Evolutionary conservation across 2,329 filamentous ascomycete species (phyloP), one percentile per base, ranked within the genome.

Genomic region (Exophiala aquamarina): DNA sequence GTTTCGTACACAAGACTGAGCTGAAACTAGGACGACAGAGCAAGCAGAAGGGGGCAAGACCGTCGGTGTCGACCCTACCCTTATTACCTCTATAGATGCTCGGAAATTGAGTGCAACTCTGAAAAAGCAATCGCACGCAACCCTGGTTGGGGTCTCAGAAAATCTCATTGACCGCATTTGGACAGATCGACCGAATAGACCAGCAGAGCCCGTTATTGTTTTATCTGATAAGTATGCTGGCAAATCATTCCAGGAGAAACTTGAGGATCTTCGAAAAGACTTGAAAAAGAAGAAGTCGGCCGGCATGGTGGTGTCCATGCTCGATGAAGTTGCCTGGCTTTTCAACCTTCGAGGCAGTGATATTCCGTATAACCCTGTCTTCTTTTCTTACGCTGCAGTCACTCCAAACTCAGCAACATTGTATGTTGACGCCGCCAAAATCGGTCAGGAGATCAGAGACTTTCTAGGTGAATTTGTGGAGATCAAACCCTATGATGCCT

Each of bases 281-380:
- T 73, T 98, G 13, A 84, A 88, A 52, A 95, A 93, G 75, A 94
- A 88, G 71, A 93, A 93, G 64, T 86, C 84, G 4, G 79, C 84
- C 14, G 92, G 89, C 1, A 89, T 97, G 59, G 83, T 97, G 39
- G 82, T 97, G 36, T 96, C 73, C 71, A 71, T 46, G 68, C 81
- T 98, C 34, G 93, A 98, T 62, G 93, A 98, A 69, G 83, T 96
- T 60, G 93, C 93, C 9, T 98, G 93, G 93, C 77, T 98, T n/a
- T 96, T 96, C 74, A 98, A 98, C 69, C 73, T 98, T 39, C 84
- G 93, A 59, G 93, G 93, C 59, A 93, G 79, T 66, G 93, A 97
- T 65, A 97, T 98, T 56, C 89, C 90, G 0, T 98, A 93, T 73
- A 98, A 98, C 64, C 93, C 93, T 0, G 93, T 98, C 40, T 97